These are phyloP conservation scores for Curvularia lunata DNA, from an alignment of 2,329 filamentous ascomycete genomes.

Conservation along the genomic window DNA sequence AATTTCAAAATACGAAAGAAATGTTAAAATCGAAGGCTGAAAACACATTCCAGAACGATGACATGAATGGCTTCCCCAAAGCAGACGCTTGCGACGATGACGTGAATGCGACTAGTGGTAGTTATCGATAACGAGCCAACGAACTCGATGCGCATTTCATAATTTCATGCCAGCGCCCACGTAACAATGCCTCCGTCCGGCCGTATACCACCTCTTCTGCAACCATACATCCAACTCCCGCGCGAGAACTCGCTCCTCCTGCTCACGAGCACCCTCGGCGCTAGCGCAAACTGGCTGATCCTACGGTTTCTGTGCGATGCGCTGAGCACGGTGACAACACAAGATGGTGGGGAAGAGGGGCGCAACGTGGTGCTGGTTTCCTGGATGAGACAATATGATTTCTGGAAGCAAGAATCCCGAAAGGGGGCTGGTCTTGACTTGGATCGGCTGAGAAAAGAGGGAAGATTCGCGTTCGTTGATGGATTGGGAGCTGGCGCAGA, in stretches of 20 bases:
- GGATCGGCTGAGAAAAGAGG: conserved; percentile 62
- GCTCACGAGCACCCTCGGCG: conserved; percentile 68
- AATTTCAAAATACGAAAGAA: conserved; percentile 19
- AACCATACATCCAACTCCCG: conserved; percentile 67
- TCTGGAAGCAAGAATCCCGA: conserved; percentile 76
- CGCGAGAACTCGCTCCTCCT: conserved; percentile 66
- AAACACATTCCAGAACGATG: neutral
- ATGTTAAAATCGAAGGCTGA: neutral
- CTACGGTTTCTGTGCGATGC: conserved; percentile 59
- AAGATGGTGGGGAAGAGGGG: conserved; percentile 39
- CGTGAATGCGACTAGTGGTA: neutral
- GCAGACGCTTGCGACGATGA: neutral
- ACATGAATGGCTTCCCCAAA: neutral
- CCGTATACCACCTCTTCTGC: conserved; percentile 67
- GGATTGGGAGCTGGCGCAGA: conserved; percentile 66
- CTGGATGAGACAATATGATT: conserved; percentile 77
- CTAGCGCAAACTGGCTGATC: conserved; percentile 62
- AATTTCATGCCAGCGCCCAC: conserved; percentile 9
- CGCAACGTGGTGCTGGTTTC: conserved; percentile 73
- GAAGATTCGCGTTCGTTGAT: conserved; percentile 75
- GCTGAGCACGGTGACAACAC: conserved; percentile 37
- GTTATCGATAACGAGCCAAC: conserved; percentile 17
- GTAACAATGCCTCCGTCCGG: conserved; percentile 50
- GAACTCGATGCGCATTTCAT: conserved; percentile 5
- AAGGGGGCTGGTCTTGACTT: conserved; percentile 77